Base-by-base conservation (phyloP, 371 early-diverging fungal species). In the Homolaphlyctis polyrhiza region DNA sequence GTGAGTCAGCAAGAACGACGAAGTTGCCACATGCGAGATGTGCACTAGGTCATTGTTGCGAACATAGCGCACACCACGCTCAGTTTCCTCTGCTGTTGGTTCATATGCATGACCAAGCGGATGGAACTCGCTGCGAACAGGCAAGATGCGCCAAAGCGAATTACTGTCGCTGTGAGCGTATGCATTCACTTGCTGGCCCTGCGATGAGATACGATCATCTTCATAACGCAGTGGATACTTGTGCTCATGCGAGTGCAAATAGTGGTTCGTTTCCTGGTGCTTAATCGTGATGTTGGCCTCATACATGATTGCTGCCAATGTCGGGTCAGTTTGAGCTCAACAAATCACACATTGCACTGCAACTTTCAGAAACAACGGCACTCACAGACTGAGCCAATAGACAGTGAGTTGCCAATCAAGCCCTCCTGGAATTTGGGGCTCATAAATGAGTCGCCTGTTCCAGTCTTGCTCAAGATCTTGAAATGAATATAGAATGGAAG, bases 401-500 rank as follows among this genome's bases (percentile, higher is more conserved):
- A 14, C 14, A 14, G 79, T 11, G 82, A 76, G 71, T 84, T 89
- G 55, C 92, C 94, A 11, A 70, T 65, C 13, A 98, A 77, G 52
- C 89, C 89, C 57, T 88, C 87, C 72, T 97, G 96, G 78, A 97
- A 96, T 57, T 78, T 77, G 16, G 91, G 79, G 49, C 87, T 85
- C 91, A 96, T 94, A 74, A 92, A 96, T 1, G 75, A 81, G 70
- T 96, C 96, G 18, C 98, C 98, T 13, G 96, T 86, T 0, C 98
- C 98, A 58, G 87, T 81, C 23, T 80, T 72, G 0, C 71, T 80
- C 29, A 84, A 64, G 18, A 84, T 59, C n/a, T 63, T 72, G 71
- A 80, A 83, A 65, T 81, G 82, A 35, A 81, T 67, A 61, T 71
- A 76, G 63, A 81, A 81, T 64, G 74, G 77, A 1, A 70, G 62